phyloP scores from a whole-genome alignment of 495 filamentous ascomycete species.

The Thozetella sp. region DNA sequence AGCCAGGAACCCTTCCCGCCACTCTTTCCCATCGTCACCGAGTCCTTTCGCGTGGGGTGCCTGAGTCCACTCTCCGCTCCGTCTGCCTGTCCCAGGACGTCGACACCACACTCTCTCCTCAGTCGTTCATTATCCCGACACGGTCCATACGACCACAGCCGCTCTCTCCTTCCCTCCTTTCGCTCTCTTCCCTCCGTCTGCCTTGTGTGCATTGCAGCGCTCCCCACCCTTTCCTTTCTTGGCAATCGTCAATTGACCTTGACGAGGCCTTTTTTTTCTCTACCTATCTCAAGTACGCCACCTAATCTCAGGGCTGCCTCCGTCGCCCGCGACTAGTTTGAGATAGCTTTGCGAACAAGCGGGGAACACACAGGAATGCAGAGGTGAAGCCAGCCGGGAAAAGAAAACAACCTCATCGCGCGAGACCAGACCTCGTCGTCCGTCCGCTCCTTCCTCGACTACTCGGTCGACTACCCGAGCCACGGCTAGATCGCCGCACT shows the following conservation, averaged over 20 bases:
- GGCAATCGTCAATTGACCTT: slow-evolving; percentile 18
- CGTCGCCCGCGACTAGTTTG: not conserved
- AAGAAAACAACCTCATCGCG: not conserved
- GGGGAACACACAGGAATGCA: not conserved
- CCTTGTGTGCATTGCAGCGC: not conserved
- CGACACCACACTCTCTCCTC: not conserved
- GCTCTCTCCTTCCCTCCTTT: not conserved
- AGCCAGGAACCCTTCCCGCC: not conserved
- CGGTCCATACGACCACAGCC: not conserved
- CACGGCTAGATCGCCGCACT: not conserved
- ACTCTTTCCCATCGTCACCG: not conserved
- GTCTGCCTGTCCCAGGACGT: no score
- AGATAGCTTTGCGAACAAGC: slow-evolving; percentile 2
- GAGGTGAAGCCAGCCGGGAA: not conserved
- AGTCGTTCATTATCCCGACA: slow-evolving; percentile 1
- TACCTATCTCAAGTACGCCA: not conserved
- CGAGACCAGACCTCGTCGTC: slow-evolving; percentile 3
- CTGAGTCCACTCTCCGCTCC: not conserved
- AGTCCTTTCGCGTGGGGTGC: no score
- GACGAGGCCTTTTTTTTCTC: slow-evolving; percentile 7
- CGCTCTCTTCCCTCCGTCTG: slow-evolving; percentile 4
- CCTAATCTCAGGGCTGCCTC: slow-evolving; percentile 1
- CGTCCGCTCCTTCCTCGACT: not conserved
- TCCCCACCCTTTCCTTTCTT: slow-evolving; percentile 2
- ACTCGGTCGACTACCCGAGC: not conserved